Evolutionary conservation across 2,329 filamentous ascomycete species (phyloP), one percentile per base, ranked within the genome.

Genomic region (Monosporascus sp.): DNA sequence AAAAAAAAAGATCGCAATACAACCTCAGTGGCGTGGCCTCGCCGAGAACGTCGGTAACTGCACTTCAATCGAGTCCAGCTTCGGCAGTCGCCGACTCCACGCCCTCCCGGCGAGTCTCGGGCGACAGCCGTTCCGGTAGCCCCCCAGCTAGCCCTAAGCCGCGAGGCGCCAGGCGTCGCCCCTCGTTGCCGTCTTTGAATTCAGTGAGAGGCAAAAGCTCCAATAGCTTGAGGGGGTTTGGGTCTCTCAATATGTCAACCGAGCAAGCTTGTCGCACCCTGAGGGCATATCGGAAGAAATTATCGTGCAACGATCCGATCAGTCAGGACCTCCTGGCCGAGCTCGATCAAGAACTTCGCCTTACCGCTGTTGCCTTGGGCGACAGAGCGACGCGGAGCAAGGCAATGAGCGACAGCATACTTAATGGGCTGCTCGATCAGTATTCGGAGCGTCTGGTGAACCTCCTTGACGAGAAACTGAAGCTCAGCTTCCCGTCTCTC

Each of bases 381-480:
- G 81, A 83, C 51, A 73, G 80, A 36, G 78, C 76, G 5, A 79
- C 77, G 54, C 72, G 80, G 57, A 80, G 74, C 66, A 73, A 77
- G 62, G 66, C 75, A 1, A 75, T 84, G 66, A 81, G 77, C 57
- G 83, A 85, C 62, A 78, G 77, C 18, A 74, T 81, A 48, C 71
- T 88, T 36, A 81, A 77, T 41, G 85, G 84, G 49, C 71, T 91
- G 45, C 72, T 92, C 7, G 88, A 90, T 60, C 83, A 89, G 69
- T 90, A 90, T 63, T 89, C 86, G 2, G 86, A 90, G 63, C 78
- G 84, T 55, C 73, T 92, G 48, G 82, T 90, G 6, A 82, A 77
- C 46, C 77, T 90, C 69, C 76, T 92, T 45, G 87, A 91, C 58
- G 85, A 90, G 67, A 88, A 87, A 67, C 76, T 90, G 49, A 73